Evolutionary conservation across 2,329 filamentous ascomycete genomes (phyloP), one percentile per base, ranked within the genome.

Genomic region (Colletotrichum kahawae): DNA sequence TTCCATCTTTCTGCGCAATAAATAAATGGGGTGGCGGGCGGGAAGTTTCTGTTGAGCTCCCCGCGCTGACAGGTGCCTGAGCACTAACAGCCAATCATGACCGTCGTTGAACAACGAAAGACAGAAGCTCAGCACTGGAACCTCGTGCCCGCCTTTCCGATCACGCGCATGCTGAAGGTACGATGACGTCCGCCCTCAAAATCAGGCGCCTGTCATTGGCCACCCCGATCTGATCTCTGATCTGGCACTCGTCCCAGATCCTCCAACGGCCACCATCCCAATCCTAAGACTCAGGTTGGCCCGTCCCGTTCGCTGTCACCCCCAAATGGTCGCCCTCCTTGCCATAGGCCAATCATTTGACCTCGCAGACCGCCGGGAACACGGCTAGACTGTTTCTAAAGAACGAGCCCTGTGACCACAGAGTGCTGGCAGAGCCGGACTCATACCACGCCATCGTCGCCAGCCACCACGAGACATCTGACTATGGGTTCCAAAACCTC

Each of bases 1-100:
- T 31, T 10, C 33, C 4, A 18, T 48, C 21, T 18, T 48, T 16
- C 33, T 33, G 21, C 60, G 36, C 34, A 18, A 27, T 18, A 63
- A 66, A 31, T 21, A 38, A 27, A 27, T 27, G 18, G 34, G 51
- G 33, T 67, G 67, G 62, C 54, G 3, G 51, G 60, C 27, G 56
- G 71, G 31, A 70, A 70, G 57, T 57, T 16, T 70, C 18, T 67
- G 73, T 75, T 75, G 73, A 74, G 64, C 73, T 72, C 68, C 43
- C 63, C 57, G 57, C 43, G 5, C 5, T 36, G 56, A 57, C 63
- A 36, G 62, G 33, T 48, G 29, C 72, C 38, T 24, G 10, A 4
- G 33, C 43, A 63, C 63, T 75, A 75, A 75, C 72, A 72, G 18
- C 54, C 69, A 63, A 33, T 67, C 14, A 56, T 24, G n/a, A n/a